Percentiles rank a stretch among this genome's conserved stretches.
Evolutionary conservation across 371 early-diverging fungal species (phyloP).

Genomic region (Syncephalastrum racemosum): DNA sequence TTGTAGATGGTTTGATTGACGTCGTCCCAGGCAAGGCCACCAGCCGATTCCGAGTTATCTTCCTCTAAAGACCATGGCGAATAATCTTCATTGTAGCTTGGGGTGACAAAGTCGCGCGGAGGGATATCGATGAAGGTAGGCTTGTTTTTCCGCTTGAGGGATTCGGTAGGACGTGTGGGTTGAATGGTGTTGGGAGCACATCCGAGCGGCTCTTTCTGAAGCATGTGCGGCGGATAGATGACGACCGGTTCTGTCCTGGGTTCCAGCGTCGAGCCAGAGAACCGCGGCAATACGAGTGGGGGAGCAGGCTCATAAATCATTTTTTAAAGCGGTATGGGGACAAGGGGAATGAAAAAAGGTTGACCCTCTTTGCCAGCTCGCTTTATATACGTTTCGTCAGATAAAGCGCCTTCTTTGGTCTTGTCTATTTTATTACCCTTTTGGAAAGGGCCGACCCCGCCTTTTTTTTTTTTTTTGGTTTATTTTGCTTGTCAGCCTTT

Average conservation of each 20-base stretch:
- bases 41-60: constrained; percentile 1
- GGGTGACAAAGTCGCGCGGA: constrained; percentile 5
- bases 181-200: neutral
- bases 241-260: constrained; percentile 21
- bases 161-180: constrained; percentile 8
- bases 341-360: too few relatives aligned
- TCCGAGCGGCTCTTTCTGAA: constrained; percentile 10
- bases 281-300: constrained; percentile 17
- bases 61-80: constrained; percentile 25
- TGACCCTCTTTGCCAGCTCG: too few relatives aligned
- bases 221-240: constrained; percentile 16
- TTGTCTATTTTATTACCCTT: too few relatives aligned
- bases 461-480: too few relatives aligned
- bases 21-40: constrained; percentile 19
- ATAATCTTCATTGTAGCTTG: constrained; percentile 11
- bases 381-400: too few relatives aligned
- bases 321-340: too few relatives aligned
- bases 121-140: constrained; percentile 24
- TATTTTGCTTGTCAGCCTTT: too few relatives aligned
- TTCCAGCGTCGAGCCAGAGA: constrained; percentile 27
- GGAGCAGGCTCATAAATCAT: neutral
- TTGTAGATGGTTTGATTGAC: constrained; percentile 16
- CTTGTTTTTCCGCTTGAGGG: constrained; percentile 18
- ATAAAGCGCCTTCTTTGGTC: too few relatives aligned
- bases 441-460: too few relatives aligned